phyloP scores from a whole-genome alignment of 495 filamentous ascomycete species.

The Lasiosphaeris hirsuta region DNA sequence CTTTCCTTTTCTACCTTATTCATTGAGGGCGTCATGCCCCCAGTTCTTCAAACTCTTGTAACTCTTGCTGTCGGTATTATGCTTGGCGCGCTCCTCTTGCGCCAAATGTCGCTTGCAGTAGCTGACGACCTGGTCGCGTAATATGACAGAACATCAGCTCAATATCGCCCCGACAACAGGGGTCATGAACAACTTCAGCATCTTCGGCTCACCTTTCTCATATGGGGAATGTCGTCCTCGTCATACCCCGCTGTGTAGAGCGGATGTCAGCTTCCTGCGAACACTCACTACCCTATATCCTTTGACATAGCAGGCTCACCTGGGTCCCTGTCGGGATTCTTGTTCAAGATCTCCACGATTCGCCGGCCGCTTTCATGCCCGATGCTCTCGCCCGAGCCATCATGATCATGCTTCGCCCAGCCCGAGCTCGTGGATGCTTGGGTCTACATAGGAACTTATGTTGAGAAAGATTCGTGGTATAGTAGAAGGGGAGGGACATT shows the following conservation, averaged over 20 bases:
- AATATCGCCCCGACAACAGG: neutral
- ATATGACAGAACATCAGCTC: neutral
- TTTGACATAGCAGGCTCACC: too few species aligned
- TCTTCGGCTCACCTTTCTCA: slow-evolving; percentile 52
- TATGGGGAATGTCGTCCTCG: slow-evolving; percentile 58
- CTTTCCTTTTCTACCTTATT: too few species aligned
- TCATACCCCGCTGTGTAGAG: slow-evolving; percentile 38
- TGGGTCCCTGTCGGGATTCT: slow-evolving; percentile 56
- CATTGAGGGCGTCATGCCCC: slow-evolving; percentile 62
- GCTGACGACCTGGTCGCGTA: neutral
- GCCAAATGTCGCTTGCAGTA: slow-evolving; percentile 64
- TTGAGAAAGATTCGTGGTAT: neutral
- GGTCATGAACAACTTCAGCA: neutral
- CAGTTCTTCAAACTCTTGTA: slow-evolving; percentile 62
- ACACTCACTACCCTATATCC: neutral
- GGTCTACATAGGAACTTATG: slow-evolving; percentile 12
- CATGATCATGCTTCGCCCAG: slow-evolving; percentile 54
- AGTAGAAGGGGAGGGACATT: too few species aligned
- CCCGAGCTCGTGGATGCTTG: slow-evolving; percentile 54
- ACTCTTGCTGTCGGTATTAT: slow-evolving; percentile 35
- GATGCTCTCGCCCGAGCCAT: slow-evolving; percentile 58
- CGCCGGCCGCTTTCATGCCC: slow-evolving; percentile 64
- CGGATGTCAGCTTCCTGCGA: neutral
- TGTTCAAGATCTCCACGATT: slow-evolving; percentile 61
- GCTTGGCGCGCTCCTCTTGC: slow-evolving; percentile 59